Evolutionary conservation across 768 basidiomycete species (phyloP), one percentile per base, ranked within the genome.

Genomic region (Suillus brevipes): DNA sequence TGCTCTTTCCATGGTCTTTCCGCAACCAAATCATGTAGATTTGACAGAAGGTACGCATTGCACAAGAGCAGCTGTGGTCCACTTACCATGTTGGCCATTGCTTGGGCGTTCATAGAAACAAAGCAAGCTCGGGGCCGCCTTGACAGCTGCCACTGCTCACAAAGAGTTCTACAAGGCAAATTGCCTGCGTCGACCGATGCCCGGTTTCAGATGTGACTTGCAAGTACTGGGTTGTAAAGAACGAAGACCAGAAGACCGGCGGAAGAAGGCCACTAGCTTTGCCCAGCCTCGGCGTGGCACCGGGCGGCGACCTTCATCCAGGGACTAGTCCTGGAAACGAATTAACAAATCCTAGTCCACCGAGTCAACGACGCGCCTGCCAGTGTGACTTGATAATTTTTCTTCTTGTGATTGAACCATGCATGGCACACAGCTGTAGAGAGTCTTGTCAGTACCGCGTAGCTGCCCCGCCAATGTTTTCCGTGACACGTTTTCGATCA

Each of bases 51-150:
- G 53, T 34, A 53, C 31, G 28, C 31, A 53, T 53, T 31, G 20
- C 34, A 60, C 58, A 47, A 61, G 63, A 37, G 40, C 58, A 49
- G 37, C 12, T 31, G 8, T 12, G 61, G 40, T 38, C 43, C 52
- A 72, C 72, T 71, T 68, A 73, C 72, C 36, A 42, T 53, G 14
- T 64, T 45, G 4, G 57, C 70, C 72, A 66, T 72, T 36, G 63
- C 55, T 36, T 59, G 49, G 62, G 28, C 56, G 45, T 31, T 50
- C 45, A 23, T 13, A 8, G 14, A 38, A 34, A 65, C 62, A 65
- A 65, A 65, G 62, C 31, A 6, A 55, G 31, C 31, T 55, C 20
- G 20, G 20, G 10, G 2, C 20, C 61, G 20, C 20, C 14, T 20
- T 66, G 62, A 64, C 62, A 64, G 38, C 65, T 37, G 53, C 36